Evolutionary conservation across 495 filamentous ascomycete genomes (phyloP), one percentile per base, ranked within the genome.

Genomic region (Bryoglossum gracile): DNA sequence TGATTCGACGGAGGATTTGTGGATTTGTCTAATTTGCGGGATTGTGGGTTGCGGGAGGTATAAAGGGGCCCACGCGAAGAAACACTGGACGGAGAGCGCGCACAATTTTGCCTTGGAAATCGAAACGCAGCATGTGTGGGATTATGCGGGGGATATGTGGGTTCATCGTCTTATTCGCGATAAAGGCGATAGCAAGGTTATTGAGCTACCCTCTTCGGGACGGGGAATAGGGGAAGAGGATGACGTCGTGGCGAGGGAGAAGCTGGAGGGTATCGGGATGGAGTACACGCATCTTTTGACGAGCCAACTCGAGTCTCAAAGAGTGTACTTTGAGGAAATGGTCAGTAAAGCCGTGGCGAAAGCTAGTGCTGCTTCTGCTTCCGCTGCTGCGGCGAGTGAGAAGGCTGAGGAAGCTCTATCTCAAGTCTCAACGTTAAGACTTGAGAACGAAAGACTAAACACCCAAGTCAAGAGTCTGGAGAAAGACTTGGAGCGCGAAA

Each of bases 231-330:
- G 63, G 32, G 54, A 46, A 6, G 72, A 72, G 9, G 70, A 70
- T 16, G 90, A 95, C 54, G 80, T 83, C 19, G 86, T 96, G 1
- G 89, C 92, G 0, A 75, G 86, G 18, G 84, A 89, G 59, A 98
- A 98, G 65, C 72, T 97, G 13, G 92, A 98, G 35, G 85, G 79
- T 53, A 92, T 97, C 63, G 86, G 84, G 48, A 78, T 88, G 49
- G 92, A 98, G 67, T 97, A 97, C 62, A 88, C 92, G 4, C 88
- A 95, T 57, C 80, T 98, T 5, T 78, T 97, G 0, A 94, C 86
- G 8, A 84, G 76, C 46, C 92, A 98, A 62, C 77, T 98, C 16
- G 94, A 97, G 56, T 84, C 80, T 47, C 92, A 98, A 58, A 81
- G 92, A 35, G 73, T 84, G 3, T 98, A 97, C 63, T 98, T 94